Base-by-base conservation (phyloP, 192 early-diverging fungal species). In the Podila horticola region DNA sequence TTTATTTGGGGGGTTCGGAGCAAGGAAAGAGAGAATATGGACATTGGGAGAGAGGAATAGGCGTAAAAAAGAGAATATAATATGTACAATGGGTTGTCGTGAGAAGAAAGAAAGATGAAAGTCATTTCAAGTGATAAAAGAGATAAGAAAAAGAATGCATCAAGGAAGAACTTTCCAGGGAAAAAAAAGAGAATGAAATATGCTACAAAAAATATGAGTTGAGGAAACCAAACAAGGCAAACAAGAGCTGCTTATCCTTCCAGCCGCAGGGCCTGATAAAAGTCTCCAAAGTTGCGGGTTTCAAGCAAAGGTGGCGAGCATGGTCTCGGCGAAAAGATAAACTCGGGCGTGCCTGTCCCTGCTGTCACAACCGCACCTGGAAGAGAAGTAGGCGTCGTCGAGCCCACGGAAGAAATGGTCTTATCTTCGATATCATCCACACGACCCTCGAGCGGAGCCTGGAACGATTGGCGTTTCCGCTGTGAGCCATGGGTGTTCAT, bases 241-340 rank as follows among this genome's bases (percentile, higher is more conserved):
- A 36, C 8, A 36, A 10, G 34, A 6, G 8, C 22, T 49, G 1
- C 29, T 65, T 58, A 75, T 68, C 67, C 51, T 24, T 72, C 69
- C 75, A 79, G 67, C 22, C 61, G 17, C 36, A 79, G 24, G 3
- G 69, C 65, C 5, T 79, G 75, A 58, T 79, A 79, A 41, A 72
- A 61, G 17, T 71, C 75, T 24, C 69, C 75, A 71, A 77, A 71
- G 17, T 55, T 59, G n/a, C 63, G 29, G 12, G 62, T 70, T 26
- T 76, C 67, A 26, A 64, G 30, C n/a, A 71, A 10, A 6, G 64
- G 64, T 33, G 75, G 75, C 4, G 75, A 72, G n/a, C 33, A 68
- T 22, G 75, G 69, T 11, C 75, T 26, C 13, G 75, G 75, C 30
- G 75, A 79, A 67, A 79, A 79, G 38, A 79, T 66, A 24, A 67